phyloP scores from a whole-genome alignment of 495 filamentous ascomycete genomes.

The Penicillium ochrochloron region DNA sequence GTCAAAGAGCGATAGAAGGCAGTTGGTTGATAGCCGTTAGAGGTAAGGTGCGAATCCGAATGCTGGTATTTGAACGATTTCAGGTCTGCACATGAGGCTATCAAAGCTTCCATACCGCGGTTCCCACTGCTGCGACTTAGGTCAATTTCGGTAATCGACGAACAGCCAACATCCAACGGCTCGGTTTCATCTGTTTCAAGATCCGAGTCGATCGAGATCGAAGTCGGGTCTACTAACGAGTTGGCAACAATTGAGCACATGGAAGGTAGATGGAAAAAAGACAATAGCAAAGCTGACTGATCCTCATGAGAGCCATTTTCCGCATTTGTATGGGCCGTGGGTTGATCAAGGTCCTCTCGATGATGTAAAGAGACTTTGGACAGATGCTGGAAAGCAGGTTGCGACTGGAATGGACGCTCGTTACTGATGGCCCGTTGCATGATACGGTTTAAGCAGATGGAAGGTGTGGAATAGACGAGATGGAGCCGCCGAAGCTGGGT shows the following conservation, averaged over 20 bases:
- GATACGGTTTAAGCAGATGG: conserved; percentile 28
- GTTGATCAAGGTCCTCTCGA: conserved; percentile 16
- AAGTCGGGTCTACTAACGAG: conserved; percentile 34
- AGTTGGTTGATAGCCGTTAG: conserved; percentile 36
- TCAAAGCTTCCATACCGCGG: conserved; percentile 33
- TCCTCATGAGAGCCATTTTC: neutral
- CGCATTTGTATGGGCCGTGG: neutral
- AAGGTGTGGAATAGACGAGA: conserved; percentile 28
- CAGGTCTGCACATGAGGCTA: conserved; percentile 32
- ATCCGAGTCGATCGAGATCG: conserved; percentile 1
- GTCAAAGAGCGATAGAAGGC: conserved; percentile 36
- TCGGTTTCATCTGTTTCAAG: neutral
- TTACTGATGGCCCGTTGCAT: conserved; percentile 29
- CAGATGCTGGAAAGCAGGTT: conserved; percentile 26
- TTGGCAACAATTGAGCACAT: conserved; percentile 35
- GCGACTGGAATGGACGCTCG: conserved; percentile 27
- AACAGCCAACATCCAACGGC: conserved; percentile 5
- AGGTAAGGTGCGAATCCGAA: conserved; percentile 34
- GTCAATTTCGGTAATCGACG: conserved; percentile 34
- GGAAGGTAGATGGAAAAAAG: conserved; percentile 39
- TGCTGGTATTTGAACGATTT: conserved; percentile 46
- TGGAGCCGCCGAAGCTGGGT: conserved; percentile 34
- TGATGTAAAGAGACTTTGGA: conserved; percentile 31
- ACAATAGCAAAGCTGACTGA: conserved; percentile 18
- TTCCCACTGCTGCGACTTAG: conserved; percentile 37